A percentile compares a stretch with the other conserved stretches of the same genome.
These are phyloP conservation scores for Arthrobotrys sphaeroides DNA, from an alignment of 2,329 filamentous ascomycete genomes.

Conservation along the genomic window DNA sequence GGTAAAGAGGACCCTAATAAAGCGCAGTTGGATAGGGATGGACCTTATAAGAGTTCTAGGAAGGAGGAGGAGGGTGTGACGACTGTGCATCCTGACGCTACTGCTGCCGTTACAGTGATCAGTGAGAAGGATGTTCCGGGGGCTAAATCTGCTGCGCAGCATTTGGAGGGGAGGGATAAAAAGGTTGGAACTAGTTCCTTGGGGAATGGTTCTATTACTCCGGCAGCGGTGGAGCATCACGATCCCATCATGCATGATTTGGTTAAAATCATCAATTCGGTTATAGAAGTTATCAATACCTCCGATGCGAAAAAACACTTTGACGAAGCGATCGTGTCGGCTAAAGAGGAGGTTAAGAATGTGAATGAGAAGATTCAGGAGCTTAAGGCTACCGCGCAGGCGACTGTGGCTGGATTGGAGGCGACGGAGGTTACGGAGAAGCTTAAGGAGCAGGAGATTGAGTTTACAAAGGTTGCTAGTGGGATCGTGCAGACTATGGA, in stretches of 20 bases:
- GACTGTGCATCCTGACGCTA: conserved; percentile 13
- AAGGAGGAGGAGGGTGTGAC: conserved; percentile 25
- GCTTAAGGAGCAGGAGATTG: conserved; percentile 67
- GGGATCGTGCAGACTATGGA: conserved; percentile 91
- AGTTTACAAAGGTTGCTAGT: conserved; percentile 86
- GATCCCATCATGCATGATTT: conserved; percentile 92
- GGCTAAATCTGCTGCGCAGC: conserved; percentile 20
- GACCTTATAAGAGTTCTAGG: conserved; percentile 57
- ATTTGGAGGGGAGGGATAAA: neutral
- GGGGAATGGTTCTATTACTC: conserved; percentile 1
- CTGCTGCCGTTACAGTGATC: conserved; percentile 23
- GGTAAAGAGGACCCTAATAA: conserved; percentile 54
- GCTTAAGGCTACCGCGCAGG: conserved; percentile 76
- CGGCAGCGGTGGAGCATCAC: conserved; percentile 68
- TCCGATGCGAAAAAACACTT: conserved; percentile 72
- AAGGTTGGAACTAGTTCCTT: neutral
- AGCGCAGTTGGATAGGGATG: conserved; percentile 54
- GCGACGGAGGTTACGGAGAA: conserved; percentile 71
- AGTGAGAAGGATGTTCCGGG: conserved; percentile 8
- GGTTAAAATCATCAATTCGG: conserved; percentile 93
- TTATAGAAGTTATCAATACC: conserved; percentile 86
- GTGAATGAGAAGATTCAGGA: conserved; percentile 80
- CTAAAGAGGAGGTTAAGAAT: conserved; percentile 81
- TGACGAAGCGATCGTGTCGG: conserved; percentile 79
- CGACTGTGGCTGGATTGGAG: conserved; percentile 70